Base-by-base conservation (phyloP, 805 yeast genomes). In the Wickerhamomyces alni region DNA sequence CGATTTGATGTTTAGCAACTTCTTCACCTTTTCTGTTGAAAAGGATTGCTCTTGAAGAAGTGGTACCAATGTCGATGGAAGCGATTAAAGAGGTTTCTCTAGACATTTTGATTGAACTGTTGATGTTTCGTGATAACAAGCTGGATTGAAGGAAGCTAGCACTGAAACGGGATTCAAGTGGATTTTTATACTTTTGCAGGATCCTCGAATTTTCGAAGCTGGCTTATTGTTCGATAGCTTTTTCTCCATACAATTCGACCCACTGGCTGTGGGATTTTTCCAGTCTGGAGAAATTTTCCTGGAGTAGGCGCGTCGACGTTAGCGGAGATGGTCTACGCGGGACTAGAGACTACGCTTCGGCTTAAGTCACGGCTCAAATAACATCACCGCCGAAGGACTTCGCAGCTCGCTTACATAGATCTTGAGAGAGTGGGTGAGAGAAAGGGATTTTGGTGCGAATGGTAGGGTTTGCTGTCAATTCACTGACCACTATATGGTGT, bases 51-150 rank as follows among this genome's bases (percentile, higher is more conserved):
- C 98, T 73, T 17, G 96, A 85, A 17, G 95, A 85, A 2, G 96
- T 88, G 21, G 97, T 88, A 30, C 97, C 97, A 35, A 81, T 86
- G 61, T 87, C 96, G 32, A 87, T 79, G 40, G 94, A 76, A 13
- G 86, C 88, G 36, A 86, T 42, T 36, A 55, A 35, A 33, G 46
- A 39, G 6, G 49, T 44, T 30, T 54, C 58, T 55, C 58, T 55
- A 15, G 58, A 40, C 55, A 51, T 52, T 46, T 16, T 11, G 8
- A 16, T 21, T n/a, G n/a, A 5, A 35, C 30, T 15, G 19, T 30
- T 24, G 2, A 8, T 8, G 32, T 19, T 19, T 10, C 4, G 15
- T 24, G 10, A n/a, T n/a, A n/a, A n/a, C n/a, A n/a, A n/a, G 24
- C 24, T 21, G n/a, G 19, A 21, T 5, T 8, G 11, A 29, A 29